phyloP scores from a whole-genome alignment of 306 rosid genomes.

The Pyrus pyrifolia region DNA sequence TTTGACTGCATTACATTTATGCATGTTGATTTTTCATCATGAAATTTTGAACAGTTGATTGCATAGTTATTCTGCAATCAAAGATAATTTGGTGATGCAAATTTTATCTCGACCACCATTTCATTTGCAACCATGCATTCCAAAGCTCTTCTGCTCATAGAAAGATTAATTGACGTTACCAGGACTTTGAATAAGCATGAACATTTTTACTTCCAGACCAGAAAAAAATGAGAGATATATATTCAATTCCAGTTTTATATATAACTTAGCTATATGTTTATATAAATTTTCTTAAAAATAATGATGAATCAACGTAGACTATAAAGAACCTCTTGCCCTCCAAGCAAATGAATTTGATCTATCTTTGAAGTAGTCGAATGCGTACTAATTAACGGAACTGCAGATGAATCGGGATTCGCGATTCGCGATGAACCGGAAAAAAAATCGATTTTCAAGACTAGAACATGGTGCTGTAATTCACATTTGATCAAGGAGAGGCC shows the following conservation, averaged over 20 bases:
- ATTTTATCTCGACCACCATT: neutral
- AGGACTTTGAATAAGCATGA: neutral
- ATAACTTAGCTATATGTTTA: neutral
- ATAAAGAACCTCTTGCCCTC: neutral
- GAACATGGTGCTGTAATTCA: neutral
- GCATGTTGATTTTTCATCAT: neutral
- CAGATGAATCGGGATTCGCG: neutral
- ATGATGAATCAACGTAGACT: neutral
- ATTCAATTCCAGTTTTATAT: neutral
- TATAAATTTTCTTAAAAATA: neutral
- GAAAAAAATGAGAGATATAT: neutral
- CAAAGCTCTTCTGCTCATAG: neutral
- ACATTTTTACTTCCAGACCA: neutral
- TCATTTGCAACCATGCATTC: neutral
- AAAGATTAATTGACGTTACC: neutral
- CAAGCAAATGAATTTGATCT: neutral
- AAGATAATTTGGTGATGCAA: neutral
- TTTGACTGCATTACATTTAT: neutral
- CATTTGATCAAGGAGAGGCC: neutral
- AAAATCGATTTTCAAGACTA: neutral
- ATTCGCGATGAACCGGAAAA: neutral
- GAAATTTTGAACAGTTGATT: neutral
- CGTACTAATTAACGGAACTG: too few relatives aligned
- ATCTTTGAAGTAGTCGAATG: neutral
- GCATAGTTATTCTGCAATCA: neutral